These are phyloP conservation scores for Trichoderma afroharzianum DNA, from an alignment of 2,329 filamentous ascomycete genomes.

Conservation along the genomic window DNA sequence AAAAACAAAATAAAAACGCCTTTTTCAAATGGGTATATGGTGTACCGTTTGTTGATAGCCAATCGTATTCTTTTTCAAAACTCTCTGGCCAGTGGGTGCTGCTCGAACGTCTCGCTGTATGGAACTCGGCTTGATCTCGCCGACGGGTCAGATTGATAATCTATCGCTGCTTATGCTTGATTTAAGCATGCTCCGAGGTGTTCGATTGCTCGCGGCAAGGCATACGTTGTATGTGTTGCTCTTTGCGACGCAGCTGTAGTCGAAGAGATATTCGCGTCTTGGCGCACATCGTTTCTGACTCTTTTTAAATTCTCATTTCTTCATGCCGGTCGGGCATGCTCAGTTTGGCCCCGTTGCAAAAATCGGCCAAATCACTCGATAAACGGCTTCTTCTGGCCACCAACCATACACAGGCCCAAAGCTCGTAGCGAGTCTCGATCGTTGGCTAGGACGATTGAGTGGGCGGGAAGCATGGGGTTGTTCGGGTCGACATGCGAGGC, in stretches of 20 bases:
- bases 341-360: neutral
- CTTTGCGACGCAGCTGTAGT: neutral
- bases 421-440: conserved; percentile 64
- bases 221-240: neutral
- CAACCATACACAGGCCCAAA: conserved; percentile 61
- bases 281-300: neutral
- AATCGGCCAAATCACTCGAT: conserved; percentile 48
- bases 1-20: conserved; percentile 9
- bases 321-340: neutral
- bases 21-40: conserved; percentile 18
- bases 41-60: conserved; percentile 6
- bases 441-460: conserved; percentile 73
- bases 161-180: neutral
- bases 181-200: neutral
- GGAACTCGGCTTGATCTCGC: neutral
- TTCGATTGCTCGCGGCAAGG: neutral
- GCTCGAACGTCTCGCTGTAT: neutral
- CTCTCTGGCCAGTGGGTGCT: neutral
- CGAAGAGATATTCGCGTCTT: neutral
- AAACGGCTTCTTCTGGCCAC: conserved; percentile 61
- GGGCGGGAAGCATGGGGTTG: conserved; percentile 86
- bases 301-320: neutral
- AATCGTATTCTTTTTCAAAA: neutral
- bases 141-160: neutral
- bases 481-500: conserved; percentile 83